phyloP scores from a whole-genome alignment of 441 rosid species.

The Jatropha multifida region DNA sequence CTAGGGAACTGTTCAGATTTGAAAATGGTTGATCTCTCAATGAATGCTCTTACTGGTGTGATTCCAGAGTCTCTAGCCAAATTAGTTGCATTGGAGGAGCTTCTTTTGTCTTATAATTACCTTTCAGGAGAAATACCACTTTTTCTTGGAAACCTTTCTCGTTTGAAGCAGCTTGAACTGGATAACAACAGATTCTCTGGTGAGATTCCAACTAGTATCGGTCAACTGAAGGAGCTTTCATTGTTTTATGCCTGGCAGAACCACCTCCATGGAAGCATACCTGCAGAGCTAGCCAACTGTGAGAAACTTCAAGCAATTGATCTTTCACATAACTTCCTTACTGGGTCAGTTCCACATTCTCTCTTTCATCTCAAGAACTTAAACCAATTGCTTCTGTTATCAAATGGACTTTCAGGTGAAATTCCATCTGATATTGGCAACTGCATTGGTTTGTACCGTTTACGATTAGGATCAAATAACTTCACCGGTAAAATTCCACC shows the following conservation, averaged over 20 bases:
- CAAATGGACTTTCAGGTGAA: conserved; percentile 58
- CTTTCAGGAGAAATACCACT: conserved; percentile 54
- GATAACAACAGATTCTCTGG: conserved; percentile 60
- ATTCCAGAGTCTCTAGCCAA: conserved; percentile 48
- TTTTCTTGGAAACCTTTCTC: conserved; percentile 44
- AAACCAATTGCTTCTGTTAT: conserved; percentile 57
- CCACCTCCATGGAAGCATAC: conserved; percentile 59
- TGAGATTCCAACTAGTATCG: conserved; percentile 52
- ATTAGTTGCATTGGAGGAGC: conserved; percentile 51
- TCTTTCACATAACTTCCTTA: conserved; percentile 60
- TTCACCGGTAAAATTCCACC: conserved; percentile 53
- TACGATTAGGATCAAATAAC: conserved; percentile 60
- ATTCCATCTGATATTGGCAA: conserved; percentile 58
- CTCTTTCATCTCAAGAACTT: conserved; percentile 62
- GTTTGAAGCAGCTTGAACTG: conserved; percentile 62
- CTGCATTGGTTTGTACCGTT: conserved; percentile 55
- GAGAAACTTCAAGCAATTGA: conserved; percentile 63
- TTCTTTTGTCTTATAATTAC: conserved; percentile 55
- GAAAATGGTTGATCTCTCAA: conserved; percentile 59
- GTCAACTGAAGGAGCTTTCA: conserved; percentile 54
- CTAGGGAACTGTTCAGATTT: conserved; percentile 49
- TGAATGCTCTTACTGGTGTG: conserved; percentile 49
- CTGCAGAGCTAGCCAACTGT: conserved; percentile 54
- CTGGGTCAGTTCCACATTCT: conserved; percentile 57
- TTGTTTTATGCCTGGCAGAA: conserved; percentile 76